Conservation (phyloP, 2,329 filamentous ascomycete species). For the Didymella pinodella region DNA sequence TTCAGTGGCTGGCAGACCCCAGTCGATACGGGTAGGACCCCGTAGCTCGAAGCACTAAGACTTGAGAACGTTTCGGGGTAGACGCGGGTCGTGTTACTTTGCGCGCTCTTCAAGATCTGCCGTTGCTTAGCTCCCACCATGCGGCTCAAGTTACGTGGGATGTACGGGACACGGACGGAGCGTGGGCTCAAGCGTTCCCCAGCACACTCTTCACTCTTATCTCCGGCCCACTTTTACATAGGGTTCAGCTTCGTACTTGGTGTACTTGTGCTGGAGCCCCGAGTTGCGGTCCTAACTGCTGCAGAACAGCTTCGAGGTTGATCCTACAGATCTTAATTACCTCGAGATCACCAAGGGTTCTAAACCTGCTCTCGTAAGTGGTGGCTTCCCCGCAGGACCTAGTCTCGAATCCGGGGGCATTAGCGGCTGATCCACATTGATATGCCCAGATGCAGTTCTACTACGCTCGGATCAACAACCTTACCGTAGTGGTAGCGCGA, state of each 20-base stretch:
- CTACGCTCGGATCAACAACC: conserved; percentile 10
- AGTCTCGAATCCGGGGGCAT: conserved; percentile 13
- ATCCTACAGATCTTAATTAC: background rate
- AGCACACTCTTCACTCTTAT: conserved; percentile 11
- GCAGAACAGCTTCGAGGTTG: background rate
- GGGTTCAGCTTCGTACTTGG: background rate
- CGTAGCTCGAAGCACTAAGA: background rate
- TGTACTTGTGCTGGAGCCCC: background rate
- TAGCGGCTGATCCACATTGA: conserved; percentile 11
- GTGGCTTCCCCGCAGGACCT: conserved; percentile 13
- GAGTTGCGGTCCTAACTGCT: background rate
- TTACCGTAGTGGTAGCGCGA: conserved; percentile 9
- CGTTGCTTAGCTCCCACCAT: conserved; percentile 10
- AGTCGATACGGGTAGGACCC: background rate
- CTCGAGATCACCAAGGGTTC: background rate
- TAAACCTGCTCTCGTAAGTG: conserved; percentile 7
- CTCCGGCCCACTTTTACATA: conserved; percentile 7
- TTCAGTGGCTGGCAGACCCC: background rate
- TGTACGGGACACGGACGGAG: background rate
- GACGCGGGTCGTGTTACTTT: background rate
- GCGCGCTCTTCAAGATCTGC: background rate
- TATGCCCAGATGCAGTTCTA: conserved; percentile 3
- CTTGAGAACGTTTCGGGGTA: background rate
- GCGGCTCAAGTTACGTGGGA: conserved; percentile 11
- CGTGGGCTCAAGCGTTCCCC: conserved; percentile 5